Conservation (phyloP, 1,284 basidiomycete genomes). For the Microbotryomycetes sp. region DNA sequence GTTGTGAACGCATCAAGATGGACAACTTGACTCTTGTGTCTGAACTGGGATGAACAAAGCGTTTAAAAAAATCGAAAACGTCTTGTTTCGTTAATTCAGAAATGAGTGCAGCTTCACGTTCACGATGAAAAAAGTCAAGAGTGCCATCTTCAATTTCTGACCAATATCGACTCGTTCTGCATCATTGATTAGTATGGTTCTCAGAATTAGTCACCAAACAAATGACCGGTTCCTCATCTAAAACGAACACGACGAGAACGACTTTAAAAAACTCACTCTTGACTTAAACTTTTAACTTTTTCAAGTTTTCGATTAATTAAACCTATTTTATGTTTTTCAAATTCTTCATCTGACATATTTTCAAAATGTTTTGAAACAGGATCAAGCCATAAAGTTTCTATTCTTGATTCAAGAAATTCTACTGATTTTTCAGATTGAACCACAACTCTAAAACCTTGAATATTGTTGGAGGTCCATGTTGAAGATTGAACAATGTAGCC, state of each 20-base stretch:
- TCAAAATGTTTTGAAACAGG: conserved; percentile 52
- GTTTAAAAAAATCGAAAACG: conserved; percentile 54
- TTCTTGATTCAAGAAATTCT: conserved; percentile 77
- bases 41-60: conserved; percentile 25
- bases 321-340: conserved; percentile 53
- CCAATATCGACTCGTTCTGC: conserved; percentile 53
- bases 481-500: conserved; percentile 78
- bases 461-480: conserved; percentile 30
- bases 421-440: conserved; percentile 84
- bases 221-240: no score
- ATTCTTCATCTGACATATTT: conserved; percentile 56
- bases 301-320: conserved; percentile 64
- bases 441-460: conserved; percentile 73
- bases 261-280: conserved; percentile 57
- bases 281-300: conserved; percentile 59
- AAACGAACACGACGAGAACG: no score
- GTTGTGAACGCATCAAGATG: conserved; percentile 34
- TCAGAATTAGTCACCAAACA: no score
- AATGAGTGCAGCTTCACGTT: conserved; percentile 60
- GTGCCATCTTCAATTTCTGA: conserved; percentile 65
- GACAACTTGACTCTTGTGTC: conserved; percentile 28
- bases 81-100: conserved; percentile 66
- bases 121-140: conserved; percentile 56
- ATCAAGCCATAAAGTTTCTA: conserved; percentile 73
- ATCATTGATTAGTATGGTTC: no score